phyloP scores from a whole-genome alignment of 2,329 filamentous ascomycete species.

The Arachnomyces sp. region DNA sequence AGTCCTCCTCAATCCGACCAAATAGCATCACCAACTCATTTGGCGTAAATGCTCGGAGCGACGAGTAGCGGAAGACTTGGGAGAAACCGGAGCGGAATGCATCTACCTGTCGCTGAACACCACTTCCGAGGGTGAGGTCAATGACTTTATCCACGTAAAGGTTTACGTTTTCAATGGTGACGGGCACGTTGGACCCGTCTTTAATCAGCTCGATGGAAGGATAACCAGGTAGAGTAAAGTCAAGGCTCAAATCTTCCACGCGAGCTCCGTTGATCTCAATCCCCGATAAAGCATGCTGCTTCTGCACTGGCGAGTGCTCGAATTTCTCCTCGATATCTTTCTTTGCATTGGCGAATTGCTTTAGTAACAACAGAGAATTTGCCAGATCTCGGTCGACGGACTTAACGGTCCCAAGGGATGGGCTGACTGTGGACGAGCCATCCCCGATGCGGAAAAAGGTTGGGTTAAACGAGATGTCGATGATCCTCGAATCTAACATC shows the following conservation, averaged over 20 bases:
- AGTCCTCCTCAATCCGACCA: conserved; percentile 87
- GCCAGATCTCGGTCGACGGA: conserved; percentile 81
- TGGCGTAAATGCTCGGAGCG: conserved; percentile 86
- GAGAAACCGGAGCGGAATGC: conserved; percentile 89
- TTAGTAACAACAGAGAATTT: conserved; percentile 75
- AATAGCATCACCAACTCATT: conserved; percentile 93
- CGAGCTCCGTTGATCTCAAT: conserved; percentile 68
- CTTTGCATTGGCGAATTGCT: conserved; percentile 78
- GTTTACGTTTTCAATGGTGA: conserved; percentile 89
- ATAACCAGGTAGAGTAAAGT: conserved; percentile 93
- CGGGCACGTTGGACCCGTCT: conserved; percentile 63
- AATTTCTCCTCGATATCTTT: conserved; percentile 70
- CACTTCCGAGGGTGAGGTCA: conserved; percentile 81
- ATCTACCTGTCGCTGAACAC: conserved; percentile 81
- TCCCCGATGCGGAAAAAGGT: conserved; percentile 95
- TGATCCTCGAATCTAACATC: conserved; percentile 97
- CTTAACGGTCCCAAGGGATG: conserved; percentile 82
- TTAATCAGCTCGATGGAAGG: conserved; percentile 74
- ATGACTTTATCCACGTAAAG: conserved; percentile 82
- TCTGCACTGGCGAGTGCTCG: conserved; percentile 59
- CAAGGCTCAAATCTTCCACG: conserved; percentile 81
- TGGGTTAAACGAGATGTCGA: conserved; percentile 94
- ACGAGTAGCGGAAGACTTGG: conserved; percentile 90
- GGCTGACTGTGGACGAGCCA: conserved; percentile 57
- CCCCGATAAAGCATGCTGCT: conserved; percentile 59